phyloP scores from a whole-genome alignment of 2,329 filamentous ascomycete genomes.

The Reticulascus tulasneorum region DNA sequence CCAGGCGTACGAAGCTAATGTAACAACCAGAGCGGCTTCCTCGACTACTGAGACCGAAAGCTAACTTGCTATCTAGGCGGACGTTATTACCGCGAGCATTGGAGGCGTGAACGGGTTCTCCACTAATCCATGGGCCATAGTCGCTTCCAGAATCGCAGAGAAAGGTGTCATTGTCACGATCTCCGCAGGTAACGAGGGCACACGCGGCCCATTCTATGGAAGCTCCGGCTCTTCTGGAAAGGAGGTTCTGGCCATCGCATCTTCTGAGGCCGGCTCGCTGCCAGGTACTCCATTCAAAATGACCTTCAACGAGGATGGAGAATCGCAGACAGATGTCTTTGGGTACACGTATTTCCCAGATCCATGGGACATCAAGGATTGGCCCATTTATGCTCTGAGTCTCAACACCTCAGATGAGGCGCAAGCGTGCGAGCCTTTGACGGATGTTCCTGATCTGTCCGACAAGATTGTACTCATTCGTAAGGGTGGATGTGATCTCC shows the following conservation, averaged over 20 bases:
- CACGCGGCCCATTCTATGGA: conserved; percentile 41
- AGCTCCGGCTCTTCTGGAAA: conserved; percentile 34
- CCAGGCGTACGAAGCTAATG: conserved; percentile 26
- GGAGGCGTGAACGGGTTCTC: conserved; percentile 32
- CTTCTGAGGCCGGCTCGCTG: no score
- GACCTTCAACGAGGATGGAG: conserved; percentile 20
- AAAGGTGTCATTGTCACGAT: conserved; percentile 46
- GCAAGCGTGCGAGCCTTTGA: conserved; percentile 17
- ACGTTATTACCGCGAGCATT: conserved; percentile 39
- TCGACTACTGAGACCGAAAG: background rate
- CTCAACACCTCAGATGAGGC: conserved; percentile 16
- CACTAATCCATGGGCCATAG: conserved; percentile 37
- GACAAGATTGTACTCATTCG: conserved; percentile 36
- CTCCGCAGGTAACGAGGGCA: conserved; percentile 49
- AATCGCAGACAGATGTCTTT: no score
- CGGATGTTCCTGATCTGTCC: conserved; percentile 31
- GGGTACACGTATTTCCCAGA: background rate
- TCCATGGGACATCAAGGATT: conserved; percentile 9
- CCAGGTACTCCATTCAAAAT: no score
- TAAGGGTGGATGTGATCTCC: conserved; percentile 47
- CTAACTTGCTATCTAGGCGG: conserved; percentile 9
- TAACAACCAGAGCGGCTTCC: conserved; percentile 8
- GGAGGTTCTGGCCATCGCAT: conserved; percentile 38
- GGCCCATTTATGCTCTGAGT: conserved; percentile 18
- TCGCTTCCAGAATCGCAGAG: conserved; percentile 37